Base-by-base conservation (phyloP, 768 basidiomycete species). In the Rhodotorula paludigena region DNA sequence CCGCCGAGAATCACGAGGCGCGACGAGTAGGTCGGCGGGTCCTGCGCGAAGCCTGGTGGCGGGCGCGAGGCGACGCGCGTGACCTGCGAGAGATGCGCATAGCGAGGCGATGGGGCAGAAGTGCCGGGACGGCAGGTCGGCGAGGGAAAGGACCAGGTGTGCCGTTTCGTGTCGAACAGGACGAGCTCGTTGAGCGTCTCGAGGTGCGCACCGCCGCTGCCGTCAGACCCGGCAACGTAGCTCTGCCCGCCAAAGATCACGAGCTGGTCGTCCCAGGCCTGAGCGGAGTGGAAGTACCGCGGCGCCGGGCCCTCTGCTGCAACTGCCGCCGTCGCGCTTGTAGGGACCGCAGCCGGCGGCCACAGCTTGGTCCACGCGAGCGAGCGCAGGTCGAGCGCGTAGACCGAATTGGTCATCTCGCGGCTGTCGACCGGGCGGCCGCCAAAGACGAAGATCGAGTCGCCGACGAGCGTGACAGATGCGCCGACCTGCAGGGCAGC, bases 211-310 rank as follows among this genome's bases (percentile, higher is more conserved):
- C 47, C 57, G 8, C 33, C 53, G 32, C 48, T 44, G 14, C 42
- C 45, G 44, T 82, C 79, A 1, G 86, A 83, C 69, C 87, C 84
- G 23, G 85, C 83, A 74, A 86, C 81, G 78, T 89, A 87, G 76
- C 89, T 87, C 92, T 97, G 96, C 18, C 94, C 93, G 28, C 94
- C 94, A 75, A 96, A 97, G 56, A 97, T 82, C 71, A 98, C 85
- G 60, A 99, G 82, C 74, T 91, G 86, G 78, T 89, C 87, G 77
- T 89, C 87, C 92, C 91, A 74, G 2, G 71, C 71, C 28, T 68
- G 66, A 5, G 71, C 70, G 20, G 72, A 90, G 79, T 99, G 96
- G 76, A 99, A 99, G 78, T 99, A 99, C 49, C 96, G 86, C 35
- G 92, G 84, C 54, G 84, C 82, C 0, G 94, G 92, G 16, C 61